phyloP scores from a whole-genome alignment of 2,329 filamentous ascomycete species.

The Trichoderma afroharzianum region DNA sequence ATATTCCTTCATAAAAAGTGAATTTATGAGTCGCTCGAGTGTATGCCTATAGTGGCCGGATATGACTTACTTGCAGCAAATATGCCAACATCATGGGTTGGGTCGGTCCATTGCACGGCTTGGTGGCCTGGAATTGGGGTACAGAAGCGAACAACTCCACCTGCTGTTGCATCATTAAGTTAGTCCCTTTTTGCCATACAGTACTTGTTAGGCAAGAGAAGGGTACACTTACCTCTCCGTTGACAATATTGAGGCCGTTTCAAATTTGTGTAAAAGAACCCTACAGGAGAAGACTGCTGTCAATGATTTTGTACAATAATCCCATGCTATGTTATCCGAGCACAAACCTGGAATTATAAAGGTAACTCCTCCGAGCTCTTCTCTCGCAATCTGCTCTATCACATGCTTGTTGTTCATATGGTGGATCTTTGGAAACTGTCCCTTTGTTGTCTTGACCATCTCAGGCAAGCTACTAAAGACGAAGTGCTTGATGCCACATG shows the following conservation, averaged over 20 bases:
- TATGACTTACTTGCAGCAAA: background rate
- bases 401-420: background rate
- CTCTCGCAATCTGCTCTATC: background rate
- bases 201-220: background rate
- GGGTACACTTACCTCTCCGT: background rate
- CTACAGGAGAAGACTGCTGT: background rate
- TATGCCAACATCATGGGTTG: background rate
- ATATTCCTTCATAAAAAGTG: background rate
- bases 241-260: background rate
- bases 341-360: background rate
- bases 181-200: background rate
- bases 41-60: background rate
- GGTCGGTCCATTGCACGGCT: background rate
- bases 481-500: background rate
- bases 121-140: background rate
- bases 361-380: background rate
- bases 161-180: background rate
- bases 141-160: background rate
- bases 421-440: background rate
- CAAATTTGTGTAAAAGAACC: background rate
- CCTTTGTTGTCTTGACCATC: background rate
- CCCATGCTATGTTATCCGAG: fast-evolving
- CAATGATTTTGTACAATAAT: background rate
- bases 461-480: background rate
- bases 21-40: background rate